phyloP scores from a whole-genome alignment of 2,329 filamentous ascomycete genomes.

The Chaetoscypha palmicola region DNA sequence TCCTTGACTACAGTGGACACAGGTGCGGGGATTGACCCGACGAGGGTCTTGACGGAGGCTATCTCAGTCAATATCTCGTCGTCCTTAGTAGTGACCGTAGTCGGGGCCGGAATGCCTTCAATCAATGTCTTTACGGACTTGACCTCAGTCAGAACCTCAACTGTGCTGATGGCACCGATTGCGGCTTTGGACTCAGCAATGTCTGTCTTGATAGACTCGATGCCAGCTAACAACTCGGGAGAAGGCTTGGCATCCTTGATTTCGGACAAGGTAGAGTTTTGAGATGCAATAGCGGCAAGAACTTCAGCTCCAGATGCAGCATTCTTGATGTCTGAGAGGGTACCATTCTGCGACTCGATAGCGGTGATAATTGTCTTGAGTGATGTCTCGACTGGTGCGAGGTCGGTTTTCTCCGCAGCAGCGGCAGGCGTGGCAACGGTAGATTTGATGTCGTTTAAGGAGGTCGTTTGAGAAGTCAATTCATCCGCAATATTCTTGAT shows the following conservation, averaged over 20 bases:
- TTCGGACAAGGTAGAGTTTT: constrained; percentile 3
- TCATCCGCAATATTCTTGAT: constrained; percentile 10
- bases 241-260: constrained; percentile 13
- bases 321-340: constrained; percentile 14
- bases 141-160: constrained; percentile 3
- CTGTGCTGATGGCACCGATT: constrained; percentile 1
- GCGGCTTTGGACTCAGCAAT: constrained; percentile 5
- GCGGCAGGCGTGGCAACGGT: constrained; percentile 14
- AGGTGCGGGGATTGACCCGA: constrained; percentile 12
- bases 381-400: constrained; percentile 12
- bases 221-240: constrained; percentile 6
- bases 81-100: constrained; percentile 1
- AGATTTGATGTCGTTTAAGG: constrained; percentile 12
- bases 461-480: constrained; percentile 8
- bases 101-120: constrained; percentile 6
- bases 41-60: constrained; percentile 10
- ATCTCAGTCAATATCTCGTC: constrained; percentile 7
- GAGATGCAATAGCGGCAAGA: constrained; percentile 3
- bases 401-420: constrained; percentile 15
- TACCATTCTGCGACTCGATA: constrained; percentile 7
- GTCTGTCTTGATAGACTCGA: constrained; percentile 9
- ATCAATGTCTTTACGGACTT: constrained; percentile 5
- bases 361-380: constrained; percentile 7
- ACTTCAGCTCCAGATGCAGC: constrained; percentile 4
- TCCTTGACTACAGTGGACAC: constrained; percentile 8